Evolutionary conservation across 2,329 filamentous ascomycete species (phyloP).

Genomic region (Albophoma yamanashiensis): DNA sequence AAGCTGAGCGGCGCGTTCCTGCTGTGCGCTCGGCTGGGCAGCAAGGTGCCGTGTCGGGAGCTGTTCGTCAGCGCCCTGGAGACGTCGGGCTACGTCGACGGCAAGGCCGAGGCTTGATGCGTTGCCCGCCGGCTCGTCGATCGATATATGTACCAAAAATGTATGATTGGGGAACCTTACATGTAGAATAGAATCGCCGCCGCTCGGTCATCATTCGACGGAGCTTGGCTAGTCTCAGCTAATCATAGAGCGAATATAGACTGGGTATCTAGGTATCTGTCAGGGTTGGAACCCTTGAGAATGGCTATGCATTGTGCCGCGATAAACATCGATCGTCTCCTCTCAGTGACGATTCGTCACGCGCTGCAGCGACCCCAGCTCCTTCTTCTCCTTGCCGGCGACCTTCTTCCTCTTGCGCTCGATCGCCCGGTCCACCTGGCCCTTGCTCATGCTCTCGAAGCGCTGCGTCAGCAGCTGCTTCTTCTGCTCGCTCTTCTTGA

Average conservation of each 20-base stretch:
- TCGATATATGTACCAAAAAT: neutral
- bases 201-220: neutral
- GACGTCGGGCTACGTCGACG: slow-evolving; percentile 20
- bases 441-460: slow-evolving; percentile 74
- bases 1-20: slow-evolving; percentile 94
- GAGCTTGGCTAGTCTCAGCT: neutral
- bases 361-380: slow-evolving; percentile 37
- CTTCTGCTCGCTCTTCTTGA: slow-evolving; percentile 90
- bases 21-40: slow-evolving; percentile 78
- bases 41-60: slow-evolving; percentile 67
- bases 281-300: neutral
- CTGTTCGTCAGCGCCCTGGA: slow-evolving; percentile 57
- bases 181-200: neutral
- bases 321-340: too few species aligned
- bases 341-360: slow-evolving; percentile 5
- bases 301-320: neutral
- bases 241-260: neutral
- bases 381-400: slow-evolving; percentile 72
- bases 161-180: neutral
- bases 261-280: neutral
- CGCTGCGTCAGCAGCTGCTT: slow-evolving; percentile 69
- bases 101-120: neutral
- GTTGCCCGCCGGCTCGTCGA: neutral
- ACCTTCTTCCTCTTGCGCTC: slow-evolving; percentile 87
- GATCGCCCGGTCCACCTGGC: slow-evolving; percentile 73